A percentile compares a stretch with the other conserved stretches of the same genome.
Conservation (phyloP, 169 alveolate genomes). For the Plasmodium coatneyi region DNA sequence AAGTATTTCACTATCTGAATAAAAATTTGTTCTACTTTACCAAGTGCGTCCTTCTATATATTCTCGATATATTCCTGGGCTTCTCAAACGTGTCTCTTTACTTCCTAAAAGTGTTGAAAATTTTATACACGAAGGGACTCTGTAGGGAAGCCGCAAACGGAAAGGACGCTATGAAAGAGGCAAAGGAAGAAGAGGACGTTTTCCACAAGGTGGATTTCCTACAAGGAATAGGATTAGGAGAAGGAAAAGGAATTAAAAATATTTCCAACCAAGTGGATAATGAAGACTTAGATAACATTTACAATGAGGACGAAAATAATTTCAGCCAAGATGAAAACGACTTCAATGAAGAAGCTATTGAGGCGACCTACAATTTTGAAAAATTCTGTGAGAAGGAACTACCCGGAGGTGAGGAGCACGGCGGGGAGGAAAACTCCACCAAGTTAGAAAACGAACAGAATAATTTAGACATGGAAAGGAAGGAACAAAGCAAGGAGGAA, state of each 20-base stretch:
- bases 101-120: constrained; percentile 58
- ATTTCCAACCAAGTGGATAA: constrained; percentile 83
- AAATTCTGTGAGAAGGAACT: constrained; percentile 83
- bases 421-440: constrained; percentile 80
- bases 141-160: constrained; percentile 77
- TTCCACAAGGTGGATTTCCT: constrained; percentile 80
- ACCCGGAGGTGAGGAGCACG: constrained; percentile 78
- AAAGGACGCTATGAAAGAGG: constrained; percentile 78
- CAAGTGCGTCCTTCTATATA: constrained; percentile 28
- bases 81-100: constrained; percentile 69
- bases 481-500: constrained; percentile 65
- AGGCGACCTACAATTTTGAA: constrained; percentile 83
- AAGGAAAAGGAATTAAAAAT: constrained; percentile 83
- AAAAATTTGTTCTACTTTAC: constrained; percentile 55
- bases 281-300: constrained; percentile 79
- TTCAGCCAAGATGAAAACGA: constrained; percentile 79
- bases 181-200: constrained; percentile 81
- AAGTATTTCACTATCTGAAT: constrained; percentile 33
- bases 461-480: constrained; percentile 67
- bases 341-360: constrained; percentile 82
- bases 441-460: constrained; percentile 78
- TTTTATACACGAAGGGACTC: constrained; percentile 74
- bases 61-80: constrained; percentile 48
- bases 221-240: constrained; percentile 83
- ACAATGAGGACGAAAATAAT: constrained; percentile 79